Base-by-base conservation (phyloP, 306 rosid species). In the Arachis stenosperma region DNA sequence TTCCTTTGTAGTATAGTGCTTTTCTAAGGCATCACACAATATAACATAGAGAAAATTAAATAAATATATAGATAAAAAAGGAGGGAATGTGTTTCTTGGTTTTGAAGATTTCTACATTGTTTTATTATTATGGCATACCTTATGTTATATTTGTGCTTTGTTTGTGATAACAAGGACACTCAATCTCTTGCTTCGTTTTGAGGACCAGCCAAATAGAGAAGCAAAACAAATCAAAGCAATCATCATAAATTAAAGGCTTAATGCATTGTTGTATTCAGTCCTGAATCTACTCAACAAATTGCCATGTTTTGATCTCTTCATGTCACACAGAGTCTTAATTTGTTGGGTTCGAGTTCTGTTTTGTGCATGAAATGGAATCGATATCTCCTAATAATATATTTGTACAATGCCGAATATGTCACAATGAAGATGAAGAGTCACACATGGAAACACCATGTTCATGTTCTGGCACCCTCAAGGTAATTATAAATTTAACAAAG, bases 401-500 rank as follows among this genome's bases (percentile, higher is more conserved):
- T 69, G 89, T 55, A 68, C 82, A 90, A 66, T 93, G 97, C 73
- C 83, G 91, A 79, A 92, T 92, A 68, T 92, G 97, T 83, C 98
- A 90, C 3, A 92, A 88, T 75, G 98, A 90, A 57, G 97, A 87
- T 54, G 87, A 75, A 37, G 90, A 83, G 5, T 81, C 88, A n/a
- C 90, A 86, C 71, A 88, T 90, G 97, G 97, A 93, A 47, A 59
- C 88, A 65, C 98, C 98, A 4, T 93, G 97, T 81, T 87, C 93
- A 79, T 93, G 97, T 79, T 44, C 79, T 75, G 98, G 97, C 51
- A 93, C 91, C 82, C 87, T 92, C 84, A 92, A 92, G 98, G 98
- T 84, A 54, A 33, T 33, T 33, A 33, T 22, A 22, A 22, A 0
- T 22, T 22, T 22, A 22, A 22, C 27, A 22, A 22, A 22, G 27